A percentile compares a stretch with the other conserved stretches of the same genome.
These are phyloP conservation scores for Nitzschia putrida DNA, from an alignment of 108 stramenopile species.

Conservation along the genomic window DNA sequence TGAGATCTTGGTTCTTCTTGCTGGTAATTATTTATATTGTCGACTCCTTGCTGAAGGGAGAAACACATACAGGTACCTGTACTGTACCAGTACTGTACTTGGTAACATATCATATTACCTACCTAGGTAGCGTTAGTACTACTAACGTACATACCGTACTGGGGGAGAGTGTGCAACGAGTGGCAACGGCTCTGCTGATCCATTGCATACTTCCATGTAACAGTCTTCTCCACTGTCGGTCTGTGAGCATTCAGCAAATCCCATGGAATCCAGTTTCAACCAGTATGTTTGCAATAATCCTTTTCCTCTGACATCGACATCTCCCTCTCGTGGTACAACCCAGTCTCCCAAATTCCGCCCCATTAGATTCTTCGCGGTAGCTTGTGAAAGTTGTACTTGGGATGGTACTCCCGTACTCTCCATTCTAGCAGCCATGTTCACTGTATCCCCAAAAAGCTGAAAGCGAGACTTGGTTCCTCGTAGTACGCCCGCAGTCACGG, in stretches of 20 bases:
- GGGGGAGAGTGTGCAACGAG: too few relatives aligned
- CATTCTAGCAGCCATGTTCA: slow-evolving; percentile 12
- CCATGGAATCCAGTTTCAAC: neutral
- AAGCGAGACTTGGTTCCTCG: slow-evolving; percentile 4
- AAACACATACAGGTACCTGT: too few relatives aligned
- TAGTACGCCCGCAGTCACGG: neutral
- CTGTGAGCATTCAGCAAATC: neutral
- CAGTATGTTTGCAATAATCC: slow-evolving; percentile 18
- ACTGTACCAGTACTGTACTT: too few relatives aligned
- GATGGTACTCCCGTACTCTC: slow-evolving; percentile 5
- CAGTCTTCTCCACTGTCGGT: neutral
- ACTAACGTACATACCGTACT: too few relatives aligned
- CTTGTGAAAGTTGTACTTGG: slow-evolving; percentile 6
- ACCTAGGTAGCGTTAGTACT: too few relatives aligned
- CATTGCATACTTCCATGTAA: neutral
- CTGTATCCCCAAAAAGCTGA: slow-evolving; percentile 17
- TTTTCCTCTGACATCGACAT: slow-evolving; percentile 16
- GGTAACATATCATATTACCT: too few relatives aligned
- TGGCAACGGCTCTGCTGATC: neutral
- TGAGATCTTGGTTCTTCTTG: too few relatives aligned
- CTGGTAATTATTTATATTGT: too few relatives aligned
- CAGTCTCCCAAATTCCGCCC: neutral
- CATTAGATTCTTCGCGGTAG: neutral
- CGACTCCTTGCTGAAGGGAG: too few relatives aligned
- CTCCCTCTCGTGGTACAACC: slow-evolving; percentile 5